Base-by-base conservation (phyloP, 73 alveolate genomes). In the Loxodes magnus region DNA sequence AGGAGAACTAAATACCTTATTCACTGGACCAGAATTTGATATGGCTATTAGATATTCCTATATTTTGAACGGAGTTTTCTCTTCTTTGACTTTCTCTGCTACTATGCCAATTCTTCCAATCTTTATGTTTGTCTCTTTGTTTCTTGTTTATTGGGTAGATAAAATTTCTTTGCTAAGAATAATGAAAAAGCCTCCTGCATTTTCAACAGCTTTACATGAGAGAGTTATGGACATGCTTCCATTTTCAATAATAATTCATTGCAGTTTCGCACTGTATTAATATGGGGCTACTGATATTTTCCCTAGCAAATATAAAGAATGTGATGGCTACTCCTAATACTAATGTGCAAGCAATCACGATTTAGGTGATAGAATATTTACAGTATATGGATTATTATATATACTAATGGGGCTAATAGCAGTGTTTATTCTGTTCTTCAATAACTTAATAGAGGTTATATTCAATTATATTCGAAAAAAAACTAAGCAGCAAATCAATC, bases 251-350 rank as follows among this genome's bases (percentile, higher is more conserved):
- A 63, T 77, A 10, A 4, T 64, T 39, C 92, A 77, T 52, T 26
- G 64, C 35, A 33, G 61, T 6, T 36, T 77, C n/a, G 78, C 78
- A 5, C 48, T 77, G 25, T 71, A 76, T 71, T 27, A 55, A 29
- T 77, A 55, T 52, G 92, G 85, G 12, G 51, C 65, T 20, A 69
- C 74, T 16, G 68, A 35, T 16, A 56, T 73, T 26, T 73, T 73
- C 61, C 87, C 81, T 0, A 49, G 24, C 3, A 44, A 51, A 28
- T 22, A 14, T 38, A 6, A 38, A 6, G 52, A 38, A 12, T 14
- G 19, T 5, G 6, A 6, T 38, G 23, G 23, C n/a, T n/a, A n/a
- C n/a, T n/a, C n/a, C n/a, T n/a, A n/a, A n/a, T n/a, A n/a, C n/a
- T n/a, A n/a, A n/a, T n/a, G n/a, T n/a, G n/a, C n/a, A n/a, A n/a